These are phyloP conservation scores for Didymellaceae sp. DNA, from an alignment of 2,329 filamentous ascomycete species.

Conservation along the genomic window DNA sequence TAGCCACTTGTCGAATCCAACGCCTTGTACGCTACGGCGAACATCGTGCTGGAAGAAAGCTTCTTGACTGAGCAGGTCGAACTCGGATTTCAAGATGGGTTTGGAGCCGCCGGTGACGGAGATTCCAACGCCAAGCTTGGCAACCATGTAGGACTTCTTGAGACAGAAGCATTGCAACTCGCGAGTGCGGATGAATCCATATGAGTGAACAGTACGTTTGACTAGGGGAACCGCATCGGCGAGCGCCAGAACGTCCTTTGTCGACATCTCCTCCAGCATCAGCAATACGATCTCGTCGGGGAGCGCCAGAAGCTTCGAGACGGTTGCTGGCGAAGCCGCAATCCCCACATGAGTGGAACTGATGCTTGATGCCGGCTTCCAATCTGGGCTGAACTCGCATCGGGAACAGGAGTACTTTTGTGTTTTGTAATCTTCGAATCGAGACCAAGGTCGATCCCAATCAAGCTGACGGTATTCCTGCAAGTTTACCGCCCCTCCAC, in stretches of 20 bases:
- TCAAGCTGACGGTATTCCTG: constrained; percentile 7
- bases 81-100: constrained; percentile 54
- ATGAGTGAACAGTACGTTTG: constrained; percentile 44
- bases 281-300: constrained; percentile 53
- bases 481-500: constrained; percentile 36
- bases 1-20: constrained; percentile 54
- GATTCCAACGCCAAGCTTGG: constrained; percentile 56
- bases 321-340: not conserved
- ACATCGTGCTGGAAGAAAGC: constrained; percentile 49
- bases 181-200: constrained; percentile 49
- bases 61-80: constrained; percentile 56
- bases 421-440: not conserved
- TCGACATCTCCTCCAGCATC: constrained; percentile 29
- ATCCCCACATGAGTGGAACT: not conserved
- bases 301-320: constrained; percentile 37
- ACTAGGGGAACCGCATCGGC: constrained; percentile 49
- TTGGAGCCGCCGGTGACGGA: constrained; percentile 23
- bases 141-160: constrained; percentile 50
- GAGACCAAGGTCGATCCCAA: not conserved
- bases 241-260: constrained; percentile 47
- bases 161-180: constrained; percentile 58
- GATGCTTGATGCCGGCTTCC: not conserved
- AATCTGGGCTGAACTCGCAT: not conserved
- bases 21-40: constrained; percentile 52
- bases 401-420: not conserved